phyloP scores from a whole-genome alignment of 2,329 filamentous ascomycete genomes.

The Canariomyces notabilis region DNA sequence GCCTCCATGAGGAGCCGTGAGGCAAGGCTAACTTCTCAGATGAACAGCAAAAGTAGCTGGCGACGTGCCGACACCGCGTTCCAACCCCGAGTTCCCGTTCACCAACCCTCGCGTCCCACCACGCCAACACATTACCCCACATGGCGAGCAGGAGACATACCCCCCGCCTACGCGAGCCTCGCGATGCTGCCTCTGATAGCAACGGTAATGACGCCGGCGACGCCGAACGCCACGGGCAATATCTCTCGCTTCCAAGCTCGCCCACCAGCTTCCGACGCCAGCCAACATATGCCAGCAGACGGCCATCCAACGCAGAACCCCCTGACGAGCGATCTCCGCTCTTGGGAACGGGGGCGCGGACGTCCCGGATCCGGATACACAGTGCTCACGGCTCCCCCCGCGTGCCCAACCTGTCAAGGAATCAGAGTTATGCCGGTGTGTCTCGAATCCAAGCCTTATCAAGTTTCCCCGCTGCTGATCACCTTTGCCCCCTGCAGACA shows the following conservation, averaged over 20 bases:
- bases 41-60: background rate
- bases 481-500: conserved; percentile 29
- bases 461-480: background rate
- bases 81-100: background rate
- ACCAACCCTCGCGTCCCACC: conserved; percentile 2
- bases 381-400: conserved; percentile 25
- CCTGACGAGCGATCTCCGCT: conserved; percentile 31
- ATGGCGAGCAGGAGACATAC: conserved; percentile 23
- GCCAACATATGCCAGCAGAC: conserved; percentile 20
- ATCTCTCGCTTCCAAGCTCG: conserved; percentile 29
- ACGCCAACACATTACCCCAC: background rate
- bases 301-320: conserved; percentile 19
- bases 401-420: conserved; percentile 25
- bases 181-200: background rate
- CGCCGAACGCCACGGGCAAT: conserved; percentile 13
- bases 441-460: background rate
- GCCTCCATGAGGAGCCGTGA: background rate
- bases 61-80: background rate
- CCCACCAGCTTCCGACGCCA: conserved; percentile 27
- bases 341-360: conserved; percentile 20
- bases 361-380: conserved; percentile 25
- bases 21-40: too few species aligned
- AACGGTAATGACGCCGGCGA: background rate
- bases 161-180: conserved; percentile 19
- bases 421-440: conserved; percentile 29